Base-by-base conservation (phyloP, 1,284 basidiomycete genomes). In the Lignosus rhinocerotis region DNA sequence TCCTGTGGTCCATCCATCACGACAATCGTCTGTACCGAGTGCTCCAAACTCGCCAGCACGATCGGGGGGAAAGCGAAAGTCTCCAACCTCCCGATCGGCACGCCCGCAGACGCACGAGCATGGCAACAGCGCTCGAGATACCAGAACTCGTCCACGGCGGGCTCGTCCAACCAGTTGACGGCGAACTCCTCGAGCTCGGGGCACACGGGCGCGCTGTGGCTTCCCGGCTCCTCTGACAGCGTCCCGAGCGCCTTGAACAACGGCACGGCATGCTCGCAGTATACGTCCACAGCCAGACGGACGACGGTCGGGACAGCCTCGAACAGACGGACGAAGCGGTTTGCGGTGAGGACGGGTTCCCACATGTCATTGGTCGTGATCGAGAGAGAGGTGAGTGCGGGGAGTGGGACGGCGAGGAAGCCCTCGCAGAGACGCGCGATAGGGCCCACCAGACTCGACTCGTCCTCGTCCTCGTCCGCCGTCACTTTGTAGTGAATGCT, bases 41-140 rank as follows among this genome's bases (percentile, higher is more conserved):
- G 14, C 32, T 51, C 21, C 32, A 59, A 25, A 33, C 34, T 55
- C 5, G 16, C 44, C 7, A 48, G 25, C 30, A 59, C 53, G 19
- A 55, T 31, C 32, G 36, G 42, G 9, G 58, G 58, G 32, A 59
- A 51, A 10, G 32, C 39, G 10, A 47, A n/a, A 2, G 58, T 59
- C 49, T 55, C 53, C 44, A 59, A 31, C 30, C 41, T 25, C 34
- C 42, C 58, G 17, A 59, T 2, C n/a, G 41, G 36, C 8, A 43
- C 39, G 32, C 44, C 50, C 32, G 36, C 44, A 16, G 19, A 31
- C 16, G 53, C 53, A 25, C 58, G 50, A 30, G 38, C 32, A 14
- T 47, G 32, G 16, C 58, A 59, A 39, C 58, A 59, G 30, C 58
- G 48, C 53, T 59, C 58, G 25, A 59, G 19, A 14, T 44, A n/a